A percentile compares a stretch with the other conserved stretches of the same genome.
These are phyloP conservation scores for Lantana camara DNA, from an alignment of 257 asterid genomes.

Conservation along the genomic window DNA sequence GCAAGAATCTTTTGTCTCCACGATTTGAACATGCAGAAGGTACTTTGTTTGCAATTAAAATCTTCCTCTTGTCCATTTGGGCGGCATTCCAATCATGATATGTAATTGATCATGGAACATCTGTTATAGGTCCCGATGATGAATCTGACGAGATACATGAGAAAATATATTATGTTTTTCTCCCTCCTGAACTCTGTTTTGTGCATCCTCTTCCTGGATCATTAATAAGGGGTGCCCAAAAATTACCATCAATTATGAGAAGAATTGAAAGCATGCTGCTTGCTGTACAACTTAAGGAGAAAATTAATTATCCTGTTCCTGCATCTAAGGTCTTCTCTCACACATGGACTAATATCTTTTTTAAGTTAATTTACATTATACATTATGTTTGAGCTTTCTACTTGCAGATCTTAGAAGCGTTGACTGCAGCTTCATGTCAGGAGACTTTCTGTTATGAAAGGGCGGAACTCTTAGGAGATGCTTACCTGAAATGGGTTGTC, in stretches of 20 bases:
- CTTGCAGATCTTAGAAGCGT: slow-evolving; percentile 88
- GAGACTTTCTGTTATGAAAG: slow-evolving; percentile 96
- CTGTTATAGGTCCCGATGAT: slow-evolving; percentile 55
- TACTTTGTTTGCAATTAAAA: slow-evolving; percentile 29
- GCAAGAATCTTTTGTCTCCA: slow-evolving; percentile 96
- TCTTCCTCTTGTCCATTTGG: slow-evolving; percentile 23
- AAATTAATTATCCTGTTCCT: slow-evolving; percentile 74
- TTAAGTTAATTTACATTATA: neutral
- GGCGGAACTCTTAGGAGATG: slow-evolving; percentile 97
- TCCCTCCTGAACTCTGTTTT: slow-evolving; percentile 96
- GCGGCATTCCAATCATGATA: no score
- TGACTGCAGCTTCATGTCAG: slow-evolving; percentile 97
- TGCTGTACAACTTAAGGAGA: slow-evolving; percentile 87
- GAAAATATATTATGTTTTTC: slow-evolving; percentile 92
- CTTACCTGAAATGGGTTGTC: slow-evolving; percentile 97
- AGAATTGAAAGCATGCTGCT: slow-evolving; percentile 95
- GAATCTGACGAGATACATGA: slow-evolving; percentile 75
- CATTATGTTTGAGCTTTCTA: slow-evolving; percentile 29
- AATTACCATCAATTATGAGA: slow-evolving; percentile 95
- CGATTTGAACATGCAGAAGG: slow-evolving; percentile 94
- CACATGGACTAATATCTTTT: slow-evolving; percentile 1
- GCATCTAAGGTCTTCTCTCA: slow-evolving; percentile 60
- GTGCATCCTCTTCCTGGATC: slow-evolving; percentile 95
- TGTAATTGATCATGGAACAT: slow-evolving; percentile 27
- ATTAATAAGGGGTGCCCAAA: slow-evolving; percentile 93